Percentiles rank a stretch among this genome's conserved stretches.
Conservation (phyloP, 1,284 basidiomycete genomes). For the Cutaneotrichosporon sp. region DNA sequence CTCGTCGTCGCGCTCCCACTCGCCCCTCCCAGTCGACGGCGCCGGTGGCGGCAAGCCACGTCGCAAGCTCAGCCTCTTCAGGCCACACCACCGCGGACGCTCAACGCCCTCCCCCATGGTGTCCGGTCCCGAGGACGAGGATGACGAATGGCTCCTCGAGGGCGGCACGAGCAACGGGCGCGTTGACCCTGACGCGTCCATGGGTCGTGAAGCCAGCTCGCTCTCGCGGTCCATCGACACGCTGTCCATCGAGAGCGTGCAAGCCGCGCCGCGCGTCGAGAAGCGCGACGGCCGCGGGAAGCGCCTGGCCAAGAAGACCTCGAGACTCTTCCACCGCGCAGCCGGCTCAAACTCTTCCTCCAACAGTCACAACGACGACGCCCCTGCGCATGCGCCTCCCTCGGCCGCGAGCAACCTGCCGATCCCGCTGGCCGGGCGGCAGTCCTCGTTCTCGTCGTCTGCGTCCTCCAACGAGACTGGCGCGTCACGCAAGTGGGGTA, state of each 20-base stretch:
- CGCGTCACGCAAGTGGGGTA: slow-evolving; percentile 16
- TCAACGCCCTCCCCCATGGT: slow-evolving; percentile 14
- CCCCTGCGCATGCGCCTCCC: slow-evolving; percentile 10
- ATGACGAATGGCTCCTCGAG: slow-evolving; percentile 48
- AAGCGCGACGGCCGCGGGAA: slow-evolving; percentile 30
- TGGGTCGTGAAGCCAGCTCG: slow-evolving; percentile 21
- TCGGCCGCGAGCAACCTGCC: slow-evolving; percentile 9
- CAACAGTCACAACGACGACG: slow-evolving; percentile 10
- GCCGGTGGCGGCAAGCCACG: slow-evolving; percentile 6
- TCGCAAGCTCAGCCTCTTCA: slow-evolving; percentile 17
- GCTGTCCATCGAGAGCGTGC: slow-evolving; percentile 16
- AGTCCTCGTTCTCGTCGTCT: slow-evolving; percentile 41
- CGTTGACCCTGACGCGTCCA: slow-evolving; percentile 22
- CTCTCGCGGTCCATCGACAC: slow-evolving; percentile 20
- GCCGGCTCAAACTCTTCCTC: not conserved
- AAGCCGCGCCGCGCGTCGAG: not conserved
- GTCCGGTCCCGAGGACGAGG: slow-evolving; percentile 26
- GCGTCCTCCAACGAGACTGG: slow-evolving; percentile 33
- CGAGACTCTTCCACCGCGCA: slow-evolving; percentile 39
- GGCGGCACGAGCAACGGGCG: slow-evolving; percentile 25
- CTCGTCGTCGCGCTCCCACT: slow-evolving; percentile 7
- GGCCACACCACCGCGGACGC: slow-evolving; percentile 11
- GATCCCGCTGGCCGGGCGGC: slow-evolving; percentile 30
- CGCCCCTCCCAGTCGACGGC: not conserved
- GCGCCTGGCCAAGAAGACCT: slow-evolving; percentile 48